Base-by-base conservation (phyloP, 2,329 filamentous ascomycete species). In the Beauveria caledonica region DNA sequence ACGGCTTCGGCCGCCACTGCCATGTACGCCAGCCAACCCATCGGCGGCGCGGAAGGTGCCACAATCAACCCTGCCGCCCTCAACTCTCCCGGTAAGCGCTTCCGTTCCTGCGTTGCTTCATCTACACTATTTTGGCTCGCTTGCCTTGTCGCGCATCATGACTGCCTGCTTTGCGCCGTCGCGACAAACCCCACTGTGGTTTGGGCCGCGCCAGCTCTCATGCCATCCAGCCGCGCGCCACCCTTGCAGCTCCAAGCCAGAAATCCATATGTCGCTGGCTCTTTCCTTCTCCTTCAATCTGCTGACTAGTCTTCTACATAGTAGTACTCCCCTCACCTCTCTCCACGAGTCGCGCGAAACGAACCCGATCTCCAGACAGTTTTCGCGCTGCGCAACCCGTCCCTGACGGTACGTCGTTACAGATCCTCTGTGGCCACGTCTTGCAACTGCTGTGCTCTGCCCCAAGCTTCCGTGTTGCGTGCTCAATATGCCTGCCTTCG, bases 41-140 rank as follows among this genome's bases (percentile, higher is more conserved):
- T 87, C 80, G 85, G 85, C 76, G 88, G 85, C 76, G 88, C 89
- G 83, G 88, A 90, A 74, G 88, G 88, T 80, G 89, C 88, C 73
- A 95, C 91, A 72, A 94, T 96, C 81, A 90, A 95, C 81, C 91
- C 91, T 73, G 90, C 90, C 71, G 89, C 88, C 65, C 82, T 96
- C 78, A 91, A 88, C 78, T 87, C 86, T 73, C 79, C 86, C 79
- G 85, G 89, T 93, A 86, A 75, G 78, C 80, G 52, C 42, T 63
- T 66, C 50, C 59, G 53, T 62, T 44, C 60, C 33, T 61, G 15
- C n/a, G 19, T 40, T 58, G 45, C 40, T 40, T 46, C 39, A 36
- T 36, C 45, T 23, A 4, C 50, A 19, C 25, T 46, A 23, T 27
- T 29, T 36, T 59, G 55, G 50, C 60, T 65, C n/a, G 45, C 60